A percentile compares a stretch with the other conserved stretches of the same genome.
Evolutionary conservation across 176 grass and related monocot genomes (phyloP).

Genomic region (Triticum timopheevii): DNA sequence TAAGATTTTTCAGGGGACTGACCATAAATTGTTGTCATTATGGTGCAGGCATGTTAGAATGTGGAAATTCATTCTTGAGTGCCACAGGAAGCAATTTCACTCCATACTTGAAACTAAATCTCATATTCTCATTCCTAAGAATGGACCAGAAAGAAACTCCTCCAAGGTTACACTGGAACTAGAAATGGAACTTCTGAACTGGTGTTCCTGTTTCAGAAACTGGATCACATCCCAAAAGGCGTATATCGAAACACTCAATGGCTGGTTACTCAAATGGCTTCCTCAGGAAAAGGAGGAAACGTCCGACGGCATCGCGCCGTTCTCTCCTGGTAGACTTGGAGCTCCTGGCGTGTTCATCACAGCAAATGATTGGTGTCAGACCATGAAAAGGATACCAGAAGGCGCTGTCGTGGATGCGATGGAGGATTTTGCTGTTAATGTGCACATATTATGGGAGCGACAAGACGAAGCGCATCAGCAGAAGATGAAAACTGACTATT

Average conservation of each 20-base stretch:
- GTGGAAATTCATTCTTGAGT: conserved; percentile 80
- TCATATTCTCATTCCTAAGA: conserved; percentile 57
- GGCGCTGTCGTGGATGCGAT: conserved; percentile 52
- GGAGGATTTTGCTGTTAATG: conserved; percentile 58
- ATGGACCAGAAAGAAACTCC: conserved; percentile 43
- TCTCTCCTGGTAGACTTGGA: conserved; percentile 69
- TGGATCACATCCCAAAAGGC: conserved; percentile 71
- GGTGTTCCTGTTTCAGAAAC: conserved; percentile 77
- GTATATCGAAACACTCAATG: conserved; percentile 74
- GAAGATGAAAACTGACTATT: conserved; percentile 60
- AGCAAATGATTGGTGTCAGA: conserved; percentile 75
- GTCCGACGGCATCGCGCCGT: conserved; percentile 45
- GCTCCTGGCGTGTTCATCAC: conserved; percentile 72
- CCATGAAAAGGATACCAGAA: conserved; percentile 61
- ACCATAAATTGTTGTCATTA: conserved; percentile 22
- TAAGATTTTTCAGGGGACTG: background rate
- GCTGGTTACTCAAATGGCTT: conserved; percentile 90
- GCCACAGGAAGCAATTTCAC: conserved; percentile 79
- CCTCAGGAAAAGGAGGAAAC: conserved; percentile 78
- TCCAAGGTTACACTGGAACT: conserved; percentile 64
- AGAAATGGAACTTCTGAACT: conserved; percentile 84
- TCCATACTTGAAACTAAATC: conserved; percentile 67
- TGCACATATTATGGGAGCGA: conserved; percentile 60
- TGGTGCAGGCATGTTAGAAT: conserved; percentile 69
- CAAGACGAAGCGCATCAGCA: conserved; percentile 65